Evolutionary conservation across 441 rosid species (phyloP), one percentile per base, ranked within the genome.

Genomic region (Croton laevigatus): DNA sequence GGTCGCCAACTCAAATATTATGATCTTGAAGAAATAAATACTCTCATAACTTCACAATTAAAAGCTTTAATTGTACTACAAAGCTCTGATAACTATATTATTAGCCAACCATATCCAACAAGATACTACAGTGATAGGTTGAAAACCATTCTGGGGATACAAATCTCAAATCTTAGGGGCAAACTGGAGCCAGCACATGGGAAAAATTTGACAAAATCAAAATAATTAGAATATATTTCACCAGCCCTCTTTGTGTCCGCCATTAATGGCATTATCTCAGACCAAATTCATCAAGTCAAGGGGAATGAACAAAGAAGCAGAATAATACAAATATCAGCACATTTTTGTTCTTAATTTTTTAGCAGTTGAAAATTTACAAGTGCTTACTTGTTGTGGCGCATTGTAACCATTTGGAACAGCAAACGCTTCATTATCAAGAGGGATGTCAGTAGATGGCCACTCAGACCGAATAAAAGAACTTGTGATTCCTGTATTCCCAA

Each of bases 341-440:
- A 27, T 27, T 27, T 27, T 27, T 27, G 32, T 27, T 27, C 32
- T 27, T 27, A 27, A 27, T 1, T 27, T 1, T 27, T 27, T 27
- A 27, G 2, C 32, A 27, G 32, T 27, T 3, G 34, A 2, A 45
- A 66, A 49, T 12, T 32, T 10, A 87, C 12, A 55, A 32, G 7
- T 38, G 11, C 79, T 73, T 72, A 87, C 89, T 71, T 85, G 89
- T 66, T 87, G 85, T 0, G 89, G 85, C 6, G 86, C 81, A 71
- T 81, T 85, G 70, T 73, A 55, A 32, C 85, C 91, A 59, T 80
- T 42, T 53, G 87, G 87, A 64, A 75, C 55, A 20, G 80, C 79
- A 65, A 83, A 87, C 5, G 65, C 85, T 78, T 83, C 71, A 70
- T 80, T 65, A 52, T 82, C 81, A 36, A 82, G 79, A 37, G 84